phyloP scores from a whole-genome alignment of 805 yeast genomes.

The Lipomyces oligophaga region DNA sequence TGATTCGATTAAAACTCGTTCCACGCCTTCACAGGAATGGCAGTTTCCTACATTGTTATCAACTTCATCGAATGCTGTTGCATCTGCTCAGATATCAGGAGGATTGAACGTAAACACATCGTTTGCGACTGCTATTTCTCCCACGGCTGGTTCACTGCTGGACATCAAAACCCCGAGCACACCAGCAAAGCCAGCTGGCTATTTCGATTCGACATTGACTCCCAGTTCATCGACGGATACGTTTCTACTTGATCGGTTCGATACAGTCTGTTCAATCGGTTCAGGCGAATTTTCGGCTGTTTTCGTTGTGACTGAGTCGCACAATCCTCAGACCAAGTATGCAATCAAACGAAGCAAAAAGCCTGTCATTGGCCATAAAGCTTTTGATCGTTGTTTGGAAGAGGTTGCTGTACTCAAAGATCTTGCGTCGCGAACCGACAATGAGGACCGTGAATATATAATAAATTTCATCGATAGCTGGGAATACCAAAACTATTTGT shows the following conservation, averaged over 20 bases:
- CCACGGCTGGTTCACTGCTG: conserved; percentile 9
- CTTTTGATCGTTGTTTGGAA: conserved; percentile 59
- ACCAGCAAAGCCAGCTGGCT: conserved; percentile 30
- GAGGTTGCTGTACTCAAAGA: conserved; percentile 63
- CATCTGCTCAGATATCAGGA: too few species aligned
- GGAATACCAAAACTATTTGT: conserved; percentile 68
- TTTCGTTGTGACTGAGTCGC: conserved; percentile 69
- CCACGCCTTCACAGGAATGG: conserved; percentile 13
- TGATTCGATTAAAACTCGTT: background rate
- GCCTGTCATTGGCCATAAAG: conserved; percentile 56
- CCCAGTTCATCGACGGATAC: conserved; percentile 37
- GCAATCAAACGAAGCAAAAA: conserved; percentile 86
- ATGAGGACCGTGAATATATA: conserved; percentile 72
- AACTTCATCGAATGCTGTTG: too few species aligned
- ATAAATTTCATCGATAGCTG: conserved; percentile 79
- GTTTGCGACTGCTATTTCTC: conserved; percentile 7
- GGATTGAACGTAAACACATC: background rate
- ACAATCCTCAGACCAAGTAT: conserved; percentile 44
- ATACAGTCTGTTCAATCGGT: conserved; percentile 69
- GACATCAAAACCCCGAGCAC: conserved; percentile 28
- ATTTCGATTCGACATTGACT: conserved; percentile 22
- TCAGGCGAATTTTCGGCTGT: conserved; percentile 89
- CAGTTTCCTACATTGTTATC: conserved; percentile 1
- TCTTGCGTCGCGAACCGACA: conserved; percentile 36
- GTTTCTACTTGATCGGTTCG: conserved; percentile 47